These are phyloP conservation scores for Striga asiatica DNA, from an alignment of 257 asterid genomes.

Conservation along the genomic window DNA sequence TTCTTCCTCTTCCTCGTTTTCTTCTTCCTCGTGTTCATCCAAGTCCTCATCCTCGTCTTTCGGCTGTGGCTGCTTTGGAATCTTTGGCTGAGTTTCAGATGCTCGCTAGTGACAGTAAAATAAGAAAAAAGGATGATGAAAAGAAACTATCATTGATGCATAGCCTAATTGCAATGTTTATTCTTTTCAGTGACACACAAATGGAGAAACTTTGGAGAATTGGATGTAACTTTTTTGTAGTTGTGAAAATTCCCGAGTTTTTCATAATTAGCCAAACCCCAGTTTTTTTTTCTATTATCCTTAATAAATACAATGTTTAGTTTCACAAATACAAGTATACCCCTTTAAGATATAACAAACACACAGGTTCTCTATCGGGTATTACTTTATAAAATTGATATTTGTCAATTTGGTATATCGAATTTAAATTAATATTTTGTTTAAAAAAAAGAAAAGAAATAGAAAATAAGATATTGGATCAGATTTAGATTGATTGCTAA, in stretches of 20 bases:
- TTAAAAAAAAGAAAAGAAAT: not conserved
- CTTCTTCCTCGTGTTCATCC: constrained; percentile 53
- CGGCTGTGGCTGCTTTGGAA: constrained; percentile 29
- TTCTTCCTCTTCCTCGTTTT: constrained; percentile 48
- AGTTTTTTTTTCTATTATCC: not conserved
- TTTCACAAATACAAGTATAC: no score
- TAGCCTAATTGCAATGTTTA: no score
- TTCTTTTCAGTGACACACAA: no score
- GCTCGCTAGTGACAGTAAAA: constrained; percentile 23
- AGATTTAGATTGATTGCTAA: not conserved
- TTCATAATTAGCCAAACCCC: not conserved
- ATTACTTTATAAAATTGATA: not conserved
- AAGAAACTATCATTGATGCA: no score
- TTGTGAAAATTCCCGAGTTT: not conserved
- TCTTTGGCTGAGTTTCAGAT: constrained; percentile 28
- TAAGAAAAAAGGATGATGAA: no score
- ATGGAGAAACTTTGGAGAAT: not conserved
- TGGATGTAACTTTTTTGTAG: not conserved
- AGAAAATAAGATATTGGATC: not conserved
- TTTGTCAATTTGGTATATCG: not conserved
- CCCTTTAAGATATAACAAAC: no score
- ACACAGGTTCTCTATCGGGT: no score
- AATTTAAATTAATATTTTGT: not conserved
- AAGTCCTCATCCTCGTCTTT: constrained; percentile 44
- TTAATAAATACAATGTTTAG: no score